Evolutionary conservation across 257 asterid genomes (phyloP).

Genomic region (Leptodermis oblonga): DNA sequence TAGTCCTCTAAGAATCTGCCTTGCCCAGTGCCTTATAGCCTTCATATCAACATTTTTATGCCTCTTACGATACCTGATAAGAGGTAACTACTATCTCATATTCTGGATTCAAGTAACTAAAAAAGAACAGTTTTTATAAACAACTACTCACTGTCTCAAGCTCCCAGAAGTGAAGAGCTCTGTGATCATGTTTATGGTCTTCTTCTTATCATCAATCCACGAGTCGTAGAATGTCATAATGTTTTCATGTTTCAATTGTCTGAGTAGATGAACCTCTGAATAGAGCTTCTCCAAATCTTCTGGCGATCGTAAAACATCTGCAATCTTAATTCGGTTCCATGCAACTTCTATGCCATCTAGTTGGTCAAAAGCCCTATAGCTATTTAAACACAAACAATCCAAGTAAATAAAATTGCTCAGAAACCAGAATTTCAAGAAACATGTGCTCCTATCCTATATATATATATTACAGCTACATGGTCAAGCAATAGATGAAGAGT

Average conservation of each 20-base stretch:
- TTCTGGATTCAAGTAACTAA: neutral
- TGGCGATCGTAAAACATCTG: slow-evolving; percentile 52
- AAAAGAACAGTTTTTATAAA: slow-evolving; percentile 1
- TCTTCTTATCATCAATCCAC: slow-evolving; percentile 75
- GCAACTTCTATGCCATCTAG: slow-evolving; percentile 83
- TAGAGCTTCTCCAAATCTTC: slow-evolving; percentile 65
- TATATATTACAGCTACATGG: neutral
- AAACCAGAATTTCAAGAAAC: neutral
- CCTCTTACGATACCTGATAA: slow-evolving; percentile 51
- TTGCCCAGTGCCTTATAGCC: slow-evolving; percentile 75
- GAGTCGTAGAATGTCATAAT: slow-evolving; percentile 44
- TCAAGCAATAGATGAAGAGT: slow-evolving; percentile 8
- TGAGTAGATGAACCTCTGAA: slow-evolving; percentile 77
- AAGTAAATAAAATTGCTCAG: neutral
- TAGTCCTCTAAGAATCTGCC: slow-evolving; percentile 71
- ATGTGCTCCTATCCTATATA: neutral
- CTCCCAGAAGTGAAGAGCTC: slow-evolving; percentile 90
- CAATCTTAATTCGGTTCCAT: slow-evolving; percentile 70
- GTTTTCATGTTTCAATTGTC: slow-evolving; percentile 63
- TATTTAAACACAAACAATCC: slow-evolving; percentile 10
- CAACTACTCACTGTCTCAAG: slow-evolving; percentile 85
- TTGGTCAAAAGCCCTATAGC: slow-evolving; percentile 79
- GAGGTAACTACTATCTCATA: too few species aligned
- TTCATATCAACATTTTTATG: slow-evolving; percentile 66
- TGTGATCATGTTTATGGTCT: slow-evolving; percentile 79